phyloP scores from a whole-genome alignment of 768 basidiomycete genomes.

The Lanmaoa pseudosensibilis region DNA sequence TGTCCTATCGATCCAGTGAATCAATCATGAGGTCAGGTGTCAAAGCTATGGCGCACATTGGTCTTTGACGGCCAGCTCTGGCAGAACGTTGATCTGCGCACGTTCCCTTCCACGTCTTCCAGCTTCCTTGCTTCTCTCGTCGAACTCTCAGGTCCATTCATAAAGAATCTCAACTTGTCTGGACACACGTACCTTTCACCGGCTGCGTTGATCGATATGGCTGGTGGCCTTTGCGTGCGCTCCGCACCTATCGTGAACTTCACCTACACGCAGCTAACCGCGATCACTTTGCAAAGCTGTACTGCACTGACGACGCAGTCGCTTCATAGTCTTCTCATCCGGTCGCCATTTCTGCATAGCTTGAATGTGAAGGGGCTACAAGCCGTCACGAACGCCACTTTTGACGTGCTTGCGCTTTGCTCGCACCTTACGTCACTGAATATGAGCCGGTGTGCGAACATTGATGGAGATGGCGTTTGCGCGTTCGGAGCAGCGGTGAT shows the following conservation, averaged over 20 bases:
- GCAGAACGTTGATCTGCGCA: slow-evolving; percentile 59
- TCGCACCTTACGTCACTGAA: slow-evolving; percentile 60
- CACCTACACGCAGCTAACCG: slow-evolving; percentile 65
- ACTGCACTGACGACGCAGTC: slow-evolving; percentile 59
- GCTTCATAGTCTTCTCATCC: slow-evolving; percentile 66
- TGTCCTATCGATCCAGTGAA: slow-evolving; percentile 13
- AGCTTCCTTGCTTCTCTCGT: slow-evolving; percentile 54
- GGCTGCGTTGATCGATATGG: slow-evolving; percentile 50
- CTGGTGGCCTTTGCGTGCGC: slow-evolving; percentile 52
- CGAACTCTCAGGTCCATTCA: slow-evolving; percentile 60
- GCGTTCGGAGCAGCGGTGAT: slow-evolving; percentile 46
- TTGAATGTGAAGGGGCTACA: slow-evolving; percentile 67
- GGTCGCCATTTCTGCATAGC: slow-evolving; percentile 56
- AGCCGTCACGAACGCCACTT: slow-evolving; percentile 72
- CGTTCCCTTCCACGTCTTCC: slow-evolving; percentile 59
- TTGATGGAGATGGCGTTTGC: slow-evolving; percentile 64
- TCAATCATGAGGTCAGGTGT: slow-evolving; percentile 53
- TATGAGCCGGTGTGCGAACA: slow-evolving; percentile 66
- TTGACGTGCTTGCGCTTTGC: slow-evolving; percentile 63
- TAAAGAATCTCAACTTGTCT: slow-evolving; percentile 57
- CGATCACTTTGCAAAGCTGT: slow-evolving; percentile 74
- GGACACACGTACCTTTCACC: slow-evolving; percentile 58
- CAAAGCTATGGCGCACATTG: slow-evolving; percentile 70
- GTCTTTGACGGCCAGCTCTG: slow-evolving; percentile 89
- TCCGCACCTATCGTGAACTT: slow-evolving; percentile 29